Evolutionary conservation across 257 asterid species (phyloP).

Genomic region (Eucommia ulmoides): DNA sequence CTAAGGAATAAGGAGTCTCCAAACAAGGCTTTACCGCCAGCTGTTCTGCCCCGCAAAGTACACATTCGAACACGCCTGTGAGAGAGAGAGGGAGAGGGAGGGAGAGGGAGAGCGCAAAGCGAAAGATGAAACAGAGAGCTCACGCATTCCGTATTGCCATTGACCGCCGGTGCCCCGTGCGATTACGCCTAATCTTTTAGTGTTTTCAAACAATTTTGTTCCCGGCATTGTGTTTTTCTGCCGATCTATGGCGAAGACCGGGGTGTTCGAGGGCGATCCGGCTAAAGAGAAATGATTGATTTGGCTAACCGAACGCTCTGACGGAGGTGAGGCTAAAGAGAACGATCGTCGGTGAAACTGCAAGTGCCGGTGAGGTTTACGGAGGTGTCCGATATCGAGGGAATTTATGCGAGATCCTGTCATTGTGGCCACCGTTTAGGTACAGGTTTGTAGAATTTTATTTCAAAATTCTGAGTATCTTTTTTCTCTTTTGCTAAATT

Average conservation of each 20-base stretch:
- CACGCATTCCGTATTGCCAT: neutral
- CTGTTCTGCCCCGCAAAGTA: too few relatives aligned
- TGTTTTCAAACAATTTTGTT: too few relatives aligned
- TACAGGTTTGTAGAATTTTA: constrained; percentile 10
- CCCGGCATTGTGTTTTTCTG: too few relatives aligned
- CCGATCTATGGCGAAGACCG: constrained; percentile 63
- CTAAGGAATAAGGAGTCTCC: too few relatives aligned
- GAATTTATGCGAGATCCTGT: constrained; percentile 91
- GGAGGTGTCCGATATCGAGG: constrained; percentile 78
- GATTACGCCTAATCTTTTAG: too few relatives aligned
- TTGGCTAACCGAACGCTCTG: neutral
- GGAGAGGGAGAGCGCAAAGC: neutral
- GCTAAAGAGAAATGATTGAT: constrained; percentile 13
- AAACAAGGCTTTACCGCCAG: too few relatives aligned
- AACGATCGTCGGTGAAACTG: constrained; percentile 16
- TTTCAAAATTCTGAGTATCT: too few relatives aligned
- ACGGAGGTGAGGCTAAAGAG: constrained; percentile 6
- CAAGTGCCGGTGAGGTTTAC: constrained; percentile 28
- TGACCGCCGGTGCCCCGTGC: neutral
- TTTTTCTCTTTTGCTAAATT: too few relatives aligned
- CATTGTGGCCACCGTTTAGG: constrained; percentile 76
- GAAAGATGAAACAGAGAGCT: neutral
- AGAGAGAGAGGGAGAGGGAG: too few relatives aligned
- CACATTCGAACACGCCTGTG: too few relatives aligned
- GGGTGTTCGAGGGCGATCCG: constrained; percentile 46